Base-by-base conservation (phyloP, 495 filamentous ascomycete genomes). In the Trichoderma gamsii region DNA sequence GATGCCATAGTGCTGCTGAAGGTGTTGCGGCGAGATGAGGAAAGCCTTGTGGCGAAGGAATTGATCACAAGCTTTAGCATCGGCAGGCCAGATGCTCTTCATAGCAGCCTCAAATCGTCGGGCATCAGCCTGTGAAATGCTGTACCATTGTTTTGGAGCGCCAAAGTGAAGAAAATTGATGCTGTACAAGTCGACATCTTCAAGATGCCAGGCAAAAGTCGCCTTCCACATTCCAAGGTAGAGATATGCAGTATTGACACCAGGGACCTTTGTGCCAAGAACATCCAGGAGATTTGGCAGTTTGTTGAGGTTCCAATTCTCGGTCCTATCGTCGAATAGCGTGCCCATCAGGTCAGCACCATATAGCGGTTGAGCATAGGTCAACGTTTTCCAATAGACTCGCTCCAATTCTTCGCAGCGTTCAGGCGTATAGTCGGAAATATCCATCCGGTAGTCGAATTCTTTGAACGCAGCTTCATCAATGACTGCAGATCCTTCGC, bases 121-220 rank as follows among this genome's bases (percentile, higher is more conserved):
- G n/a, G 95, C 95, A 77, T 99, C 95, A 67, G 89, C 90, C 75
- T 97, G 96, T 1, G 94, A 96, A 69, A 99, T 99, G 76, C 93
- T 97, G 79, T 99, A 99, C 95, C 95, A 99, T 75, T 99, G 95
- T 76, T 99, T 99, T 5, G 95, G 95, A 13, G 95, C 95, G 56
- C 95, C 95, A 75, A 99, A 99, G 75, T 99, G 95, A 69, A 99
- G 93, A 76, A 97, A 99, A 80, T 99, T 99, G 82, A 99, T 99
- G 79, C 93, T 97, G 84, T 98, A 98, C 2, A 99, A 86, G 79
- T 99, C 95, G 66, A 99, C 93, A 79, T 99, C 95, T 74, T 99
- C 95, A 49, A 99, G 80, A 85, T 99, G 95, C 95, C 95, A 99
- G 12, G 95, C 94, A 75, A 99, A 99, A 2, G 95, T 97, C 23